Evolutionary conservation across 345 rosid genomes (phyloP).

Genomic region (Cardamine occulta): DNA sequence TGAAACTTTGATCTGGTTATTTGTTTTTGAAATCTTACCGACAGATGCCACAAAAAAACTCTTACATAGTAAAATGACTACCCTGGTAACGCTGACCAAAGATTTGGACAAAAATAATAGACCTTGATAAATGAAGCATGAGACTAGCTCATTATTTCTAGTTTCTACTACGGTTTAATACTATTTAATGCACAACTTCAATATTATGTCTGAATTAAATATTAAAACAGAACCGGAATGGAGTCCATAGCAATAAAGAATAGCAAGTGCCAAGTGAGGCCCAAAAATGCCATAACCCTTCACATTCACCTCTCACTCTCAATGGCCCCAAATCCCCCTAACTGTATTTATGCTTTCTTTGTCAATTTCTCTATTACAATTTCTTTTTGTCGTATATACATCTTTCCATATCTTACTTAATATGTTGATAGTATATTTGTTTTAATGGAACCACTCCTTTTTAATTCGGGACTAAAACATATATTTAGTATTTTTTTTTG

Average conservation of each 20-base stretch:
- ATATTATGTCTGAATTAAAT: conserved; percentile 4
- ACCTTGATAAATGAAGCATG: conserved; percentile 17
- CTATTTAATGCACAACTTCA: neutral
- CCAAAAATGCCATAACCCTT: conserved; percentile 14
- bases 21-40: neutral
- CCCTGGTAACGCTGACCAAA: neutral
- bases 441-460: neutral
- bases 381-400: conserved; percentile 10
- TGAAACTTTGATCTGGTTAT: neutral
- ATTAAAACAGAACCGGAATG: conserved; percentile 4
- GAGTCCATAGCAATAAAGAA: conserved; percentile 9
- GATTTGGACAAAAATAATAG: neutral
- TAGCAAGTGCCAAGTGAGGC: neutral
- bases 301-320: conserved; percentile 27
- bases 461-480: neutral
- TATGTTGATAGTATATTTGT: neutral
- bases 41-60: neutral
- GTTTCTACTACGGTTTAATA: neutral
- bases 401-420: conserved; percentile 15
- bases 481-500: neutral
- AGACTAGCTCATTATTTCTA: neutral
- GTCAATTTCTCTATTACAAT: neutral
- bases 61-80: neutral
- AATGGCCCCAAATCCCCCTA: conserved; percentile 15
- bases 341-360: neutral